Evolutionary conservation across 306 rosid species (phyloP).

Genomic region (Acacia acuminata): DNA sequence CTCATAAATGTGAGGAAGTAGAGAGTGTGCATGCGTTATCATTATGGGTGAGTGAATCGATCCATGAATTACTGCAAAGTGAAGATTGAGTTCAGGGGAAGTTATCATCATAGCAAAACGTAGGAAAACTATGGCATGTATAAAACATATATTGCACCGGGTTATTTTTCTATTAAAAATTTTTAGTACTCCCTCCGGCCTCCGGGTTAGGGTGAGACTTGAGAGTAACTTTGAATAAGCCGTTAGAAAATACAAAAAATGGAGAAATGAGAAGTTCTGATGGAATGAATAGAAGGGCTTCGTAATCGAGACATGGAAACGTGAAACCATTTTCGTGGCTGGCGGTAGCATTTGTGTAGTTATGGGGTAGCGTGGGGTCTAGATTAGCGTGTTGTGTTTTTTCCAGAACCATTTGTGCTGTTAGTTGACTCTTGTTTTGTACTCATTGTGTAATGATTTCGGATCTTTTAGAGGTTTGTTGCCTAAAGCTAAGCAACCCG

Average conservation of each 20-base stretch:
- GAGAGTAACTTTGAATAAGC: background rate
- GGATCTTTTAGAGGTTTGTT: slow-evolving; percentile 22
- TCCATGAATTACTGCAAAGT: background rate
- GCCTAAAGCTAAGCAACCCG: slow-evolving; percentile 10
- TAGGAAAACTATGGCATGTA: background rate
- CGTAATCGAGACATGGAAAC: background rate
- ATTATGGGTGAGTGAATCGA: background rate
- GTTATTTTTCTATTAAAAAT: background rate
- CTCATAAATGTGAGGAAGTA: background rate
- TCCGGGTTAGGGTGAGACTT: no score
- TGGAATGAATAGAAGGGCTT: slow-evolving; percentile 20
- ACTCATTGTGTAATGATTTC: slow-evolving; percentile 36
- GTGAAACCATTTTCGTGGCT: background rate
- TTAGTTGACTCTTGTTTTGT: slow-evolving; percentile 38
- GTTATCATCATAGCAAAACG: background rate
- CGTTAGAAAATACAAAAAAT: background rate
- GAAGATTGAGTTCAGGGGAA: slow-evolving; percentile 3
- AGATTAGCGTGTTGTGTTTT: background rate
- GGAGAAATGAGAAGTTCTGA: background rate
- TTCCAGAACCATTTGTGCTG: background rate
- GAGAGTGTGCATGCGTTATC: background rate
- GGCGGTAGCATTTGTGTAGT: background rate
- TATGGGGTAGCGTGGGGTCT: slow-evolving; percentile 16
- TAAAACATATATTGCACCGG: background rate
- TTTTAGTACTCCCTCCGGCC: background rate